Evolutionary conservation across 2,329 filamentous ascomycete genomes (phyloP).

Genomic region (Aspergillus latus): DNA sequence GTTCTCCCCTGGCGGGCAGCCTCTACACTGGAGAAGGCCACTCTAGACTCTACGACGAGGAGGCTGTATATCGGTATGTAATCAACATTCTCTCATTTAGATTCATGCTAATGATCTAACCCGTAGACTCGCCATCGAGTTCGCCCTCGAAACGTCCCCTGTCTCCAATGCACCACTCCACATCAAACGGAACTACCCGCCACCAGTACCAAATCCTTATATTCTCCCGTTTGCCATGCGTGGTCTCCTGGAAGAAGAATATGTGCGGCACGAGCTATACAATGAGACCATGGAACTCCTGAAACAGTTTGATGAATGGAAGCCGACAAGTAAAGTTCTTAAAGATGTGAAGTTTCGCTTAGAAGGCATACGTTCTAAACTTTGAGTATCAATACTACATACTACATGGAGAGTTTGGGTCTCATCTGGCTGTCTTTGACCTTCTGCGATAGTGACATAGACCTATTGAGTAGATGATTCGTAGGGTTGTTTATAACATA

Average conservation of each 20-base stretch:
- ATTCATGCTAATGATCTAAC: not conserved
- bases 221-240: conserved; percentile 95
- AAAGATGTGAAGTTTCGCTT: conserved; percentile 95
- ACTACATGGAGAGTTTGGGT: not conserved
- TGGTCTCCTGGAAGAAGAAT: conserved; percentile 85
- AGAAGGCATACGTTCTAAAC: conserved; percentile 84
- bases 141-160: conserved; percentile 69
- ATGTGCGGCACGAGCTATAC: conserved; percentile 77
- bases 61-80: conserved; percentile 73
- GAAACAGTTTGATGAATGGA: conserved; percentile 91
- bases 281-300: conserved; percentile 76
- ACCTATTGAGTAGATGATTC: not conserved
- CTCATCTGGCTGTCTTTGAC: no score
- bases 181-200: conserved; percentile 51
- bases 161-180: conserved; percentile 51
- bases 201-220: conserved; percentile 69
- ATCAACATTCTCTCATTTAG: no score
- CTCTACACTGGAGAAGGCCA: conserved; percentile 92
- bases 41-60: conserved; percentile 87
- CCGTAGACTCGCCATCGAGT: conserved; percentile 64
- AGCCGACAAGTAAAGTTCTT: conserved; percentile 80
- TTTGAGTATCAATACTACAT: conserved; percentile 44
- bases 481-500: not conserved
- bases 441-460: not conserved
- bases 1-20: conserved; percentile 81